Percentiles rank a stretch among this genome's conserved stretches.
Evolutionary conservation across 2,329 filamentous ascomycete genomes (phyloP).

Genomic region (Dryadomyces quercivorus): DNA sequence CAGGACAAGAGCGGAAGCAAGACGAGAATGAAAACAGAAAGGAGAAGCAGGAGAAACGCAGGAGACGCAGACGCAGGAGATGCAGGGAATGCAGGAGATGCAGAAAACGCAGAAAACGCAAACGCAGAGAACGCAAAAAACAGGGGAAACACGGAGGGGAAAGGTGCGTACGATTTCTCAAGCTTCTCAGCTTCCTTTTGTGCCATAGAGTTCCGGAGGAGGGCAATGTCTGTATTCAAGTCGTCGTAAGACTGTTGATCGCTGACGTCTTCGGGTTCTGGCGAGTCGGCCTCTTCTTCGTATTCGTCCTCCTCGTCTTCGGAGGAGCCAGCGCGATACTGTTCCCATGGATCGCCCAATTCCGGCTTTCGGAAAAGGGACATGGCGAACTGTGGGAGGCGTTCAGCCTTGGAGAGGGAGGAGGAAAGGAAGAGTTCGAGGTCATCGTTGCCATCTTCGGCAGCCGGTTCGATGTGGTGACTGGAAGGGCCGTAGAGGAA

Average conservation of each 20-base stretch:
- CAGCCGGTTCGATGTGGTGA: conserved; percentile 29
- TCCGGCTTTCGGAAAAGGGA: conserved; percentile 34
- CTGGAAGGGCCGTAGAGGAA: conserved; percentile 40
- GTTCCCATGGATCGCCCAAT: conserved; percentile 13
- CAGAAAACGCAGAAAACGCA: no score
- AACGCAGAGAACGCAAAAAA: no score
- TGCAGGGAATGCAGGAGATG: no score
- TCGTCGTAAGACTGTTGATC: conserved; percentile 20
- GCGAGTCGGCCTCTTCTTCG: conserved; percentile 10
- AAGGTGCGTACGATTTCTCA: conserved; percentile 28
- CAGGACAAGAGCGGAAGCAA: neutral
- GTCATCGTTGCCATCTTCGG: conserved; percentile 32
- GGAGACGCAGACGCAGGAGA: no score
- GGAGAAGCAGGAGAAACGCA: no score
- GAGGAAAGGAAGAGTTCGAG: conserved; percentile 36
- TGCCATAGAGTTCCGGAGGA: conserved; percentile 32
- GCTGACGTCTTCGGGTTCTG: conserved; percentile 10
- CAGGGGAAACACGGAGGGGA: neutral
- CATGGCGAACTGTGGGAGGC: conserved; percentile 36
- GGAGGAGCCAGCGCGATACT: conserved; percentile 9
- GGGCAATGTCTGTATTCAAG: conserved; percentile 36
- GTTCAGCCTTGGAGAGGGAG: conserved; percentile 31
- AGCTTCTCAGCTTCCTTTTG: conserved; percentile 31
- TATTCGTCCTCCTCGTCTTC: conserved; percentile 12
- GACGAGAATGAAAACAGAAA: neutral